Evolutionary conservation across 257 asterid genomes (phyloP).

Genomic region (Eustoma russellianum): DNA sequence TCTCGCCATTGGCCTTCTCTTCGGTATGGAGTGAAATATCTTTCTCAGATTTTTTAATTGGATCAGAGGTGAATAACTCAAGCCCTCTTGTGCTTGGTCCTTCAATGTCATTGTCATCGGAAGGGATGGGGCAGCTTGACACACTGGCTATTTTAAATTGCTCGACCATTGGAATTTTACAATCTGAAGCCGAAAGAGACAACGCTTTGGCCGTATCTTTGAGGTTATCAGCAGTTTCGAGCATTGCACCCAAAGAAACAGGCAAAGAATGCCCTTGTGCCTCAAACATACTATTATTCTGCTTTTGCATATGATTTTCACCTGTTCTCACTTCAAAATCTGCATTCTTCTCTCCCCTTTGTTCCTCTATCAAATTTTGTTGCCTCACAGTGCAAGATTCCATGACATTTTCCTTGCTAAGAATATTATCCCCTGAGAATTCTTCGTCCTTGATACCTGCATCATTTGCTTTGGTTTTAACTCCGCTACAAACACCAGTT

Average conservation of each 20-base stretch:
- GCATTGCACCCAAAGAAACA: slow-evolving; percentile 19
- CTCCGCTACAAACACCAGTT: slow-evolving; percentile 24
- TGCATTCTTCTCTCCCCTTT: slow-evolving; percentile 26
- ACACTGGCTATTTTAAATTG: slow-evolving; percentile 39
- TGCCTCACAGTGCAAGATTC: slow-evolving; percentile 31
- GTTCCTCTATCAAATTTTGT: slow-evolving; percentile 31
- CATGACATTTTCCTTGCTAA: slow-evolving; percentile 30
- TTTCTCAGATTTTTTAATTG: slow-evolving; percentile 57
- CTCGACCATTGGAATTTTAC: slow-evolving; percentile 20
- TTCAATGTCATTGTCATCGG: slow-evolving; percentile 47
- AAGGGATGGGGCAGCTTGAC: slow-evolving; percentile 23
- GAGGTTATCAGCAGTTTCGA: slow-evolving; percentile 27
- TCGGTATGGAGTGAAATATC: slow-evolving; percentile 28
- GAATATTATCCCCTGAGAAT: slow-evolving; percentile 23
- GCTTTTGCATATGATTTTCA: slow-evolving; percentile 18
- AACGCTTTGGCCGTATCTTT: slow-evolving; percentile 72
- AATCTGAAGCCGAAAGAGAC: slow-evolving; percentile 29
- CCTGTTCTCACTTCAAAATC: slow-evolving; percentile 35
- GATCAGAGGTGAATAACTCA: slow-evolving; percentile 68
- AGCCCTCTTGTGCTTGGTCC: slow-evolving; percentile 71
- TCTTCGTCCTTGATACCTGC: slow-evolving; percentile 24
- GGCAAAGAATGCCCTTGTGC: slow-evolving; percentile 30
- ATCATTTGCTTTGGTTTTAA: slow-evolving; percentile 24
- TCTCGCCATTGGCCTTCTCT: slow-evolving; percentile 60
- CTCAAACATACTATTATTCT: slow-evolving; percentile 22